phyloP scores from a whole-genome alignment of 805 yeast species.

The Yamadazyma insecticola region DNA sequence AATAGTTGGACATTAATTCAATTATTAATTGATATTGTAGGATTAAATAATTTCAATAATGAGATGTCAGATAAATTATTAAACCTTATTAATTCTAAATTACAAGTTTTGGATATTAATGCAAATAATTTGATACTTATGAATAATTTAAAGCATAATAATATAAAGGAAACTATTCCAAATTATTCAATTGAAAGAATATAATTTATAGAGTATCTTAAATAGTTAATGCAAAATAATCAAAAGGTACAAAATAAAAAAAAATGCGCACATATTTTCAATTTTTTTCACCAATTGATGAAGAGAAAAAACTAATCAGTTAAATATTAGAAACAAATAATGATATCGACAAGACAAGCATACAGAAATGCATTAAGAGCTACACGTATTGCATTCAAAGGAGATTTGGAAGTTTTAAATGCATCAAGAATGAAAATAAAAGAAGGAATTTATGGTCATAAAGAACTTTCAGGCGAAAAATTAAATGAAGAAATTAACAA shows the following conservation, averaged over 20 bases:
- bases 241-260: too few species aligned
- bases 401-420: conserved; percentile 42
- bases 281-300: not conserved
- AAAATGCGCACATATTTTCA: not conserved
- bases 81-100: conserved; percentile 41
- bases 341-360: too few species aligned
- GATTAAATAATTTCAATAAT: conserved; percentile 58
- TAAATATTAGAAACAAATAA: too few species aligned
- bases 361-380: conserved; percentile 68
- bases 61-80: conserved; percentile 45
- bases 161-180: conserved; percentile 42
- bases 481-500: conserved; percentile 42
- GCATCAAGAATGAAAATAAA: conserved; percentile 62
- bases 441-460: conserved; percentile 43
- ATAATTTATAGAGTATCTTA: not conserved
- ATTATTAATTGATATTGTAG: conserved; percentile 67
- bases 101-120: conserved; percentile 40
- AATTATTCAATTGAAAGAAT: conserved; percentile 50
- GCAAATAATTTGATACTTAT: conserved; percentile 43
- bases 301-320: too few species aligned
- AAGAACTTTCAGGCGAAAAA: conserved; percentile 14
- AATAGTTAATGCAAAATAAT: too few species aligned
- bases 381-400: conserved; percentile 53
- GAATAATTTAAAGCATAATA: conserved; percentile 17
- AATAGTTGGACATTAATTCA: conserved; percentile 61